phyloP scores from a whole-genome alignment of 768 basidiomycete genomes.

The Trametes meyenii region DNA sequence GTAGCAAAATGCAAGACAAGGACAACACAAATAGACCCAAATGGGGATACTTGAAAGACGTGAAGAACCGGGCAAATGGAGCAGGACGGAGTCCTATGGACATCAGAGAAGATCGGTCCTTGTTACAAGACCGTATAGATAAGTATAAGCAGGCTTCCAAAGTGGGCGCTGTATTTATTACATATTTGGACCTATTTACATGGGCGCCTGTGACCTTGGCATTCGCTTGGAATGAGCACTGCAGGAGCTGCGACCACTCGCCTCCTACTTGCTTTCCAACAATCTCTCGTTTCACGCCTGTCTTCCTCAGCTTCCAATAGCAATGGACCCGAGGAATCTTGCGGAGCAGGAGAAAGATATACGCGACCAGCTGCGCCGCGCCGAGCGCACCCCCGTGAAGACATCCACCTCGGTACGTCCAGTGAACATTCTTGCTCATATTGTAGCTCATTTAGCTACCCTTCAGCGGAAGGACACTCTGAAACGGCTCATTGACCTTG shows the following conservation, averaged over 20 bases:
- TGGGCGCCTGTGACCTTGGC: neutral
- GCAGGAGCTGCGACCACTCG: neutral
- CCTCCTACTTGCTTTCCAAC: neutral
- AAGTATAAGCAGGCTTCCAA: neutral
- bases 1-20: neutral
- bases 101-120: neutral
- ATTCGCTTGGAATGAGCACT: neutral
- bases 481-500: constrained; percentile 54
- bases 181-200: constrained; percentile 4
- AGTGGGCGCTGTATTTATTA: neutral
- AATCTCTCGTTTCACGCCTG: neutral
- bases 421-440: neutral
- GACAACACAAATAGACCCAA: too few relatives aligned
- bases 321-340: constrained; percentile 33
- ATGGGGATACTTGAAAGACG: too few relatives aligned
- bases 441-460: constrained; percentile 7
- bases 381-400: constrained; percentile 42
- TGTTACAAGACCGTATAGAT: neutral
- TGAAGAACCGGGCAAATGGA: too few relatives aligned
- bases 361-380: constrained; percentile 46
- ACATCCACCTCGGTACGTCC: constrained; percentile 43
- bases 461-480: constrained; percentile 55
- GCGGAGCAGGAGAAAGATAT: constrained; percentile 44
- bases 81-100: too few relatives aligned
- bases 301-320: neutral